These are phyloP conservation scores for Acacia pycnantha DNA, from an alignment of 331 rosid species.

Conservation along the genomic window DNA sequence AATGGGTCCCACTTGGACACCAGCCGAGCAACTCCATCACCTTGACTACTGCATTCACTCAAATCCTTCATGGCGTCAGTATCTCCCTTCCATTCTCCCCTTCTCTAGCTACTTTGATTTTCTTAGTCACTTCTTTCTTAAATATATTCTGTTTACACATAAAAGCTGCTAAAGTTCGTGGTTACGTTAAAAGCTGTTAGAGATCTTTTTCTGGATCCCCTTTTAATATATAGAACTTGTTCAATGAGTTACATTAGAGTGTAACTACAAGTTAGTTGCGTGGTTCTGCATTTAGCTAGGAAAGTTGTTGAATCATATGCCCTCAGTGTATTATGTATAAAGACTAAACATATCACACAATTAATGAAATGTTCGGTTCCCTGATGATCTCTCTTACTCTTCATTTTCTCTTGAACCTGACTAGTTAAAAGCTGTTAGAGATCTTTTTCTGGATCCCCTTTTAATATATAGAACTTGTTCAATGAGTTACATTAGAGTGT, in stretches of 20 bases:
- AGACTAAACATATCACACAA: neutral
- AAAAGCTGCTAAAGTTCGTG: neutral
- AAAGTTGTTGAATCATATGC: neutral
- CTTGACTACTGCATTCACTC: conserved; percentile 95
- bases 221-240: neutral
- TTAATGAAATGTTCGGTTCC: neutral
- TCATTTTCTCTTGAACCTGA: neutral
- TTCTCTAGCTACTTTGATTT: neutral
- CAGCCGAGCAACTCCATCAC: conserved; percentile 80
- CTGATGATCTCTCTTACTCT: neutral
- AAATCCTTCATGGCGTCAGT: conserved; percentile 98
- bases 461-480: neutral
- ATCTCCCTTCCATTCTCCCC: neutral
- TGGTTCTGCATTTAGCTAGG: neutral
- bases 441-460: conserved; percentile 14
- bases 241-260: neutral
- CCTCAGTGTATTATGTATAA: neutral
- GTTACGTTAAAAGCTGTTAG: neutral
- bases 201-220: conserved; percentile 12
- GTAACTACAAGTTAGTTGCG: neutral
- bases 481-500: neutral
- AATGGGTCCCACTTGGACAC: conserved; percentile 76
- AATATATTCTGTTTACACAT: neutral
- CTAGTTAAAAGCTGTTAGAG: neutral
- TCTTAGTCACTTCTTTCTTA: neutral